These are phyloP conservation scores for Chalciporus sp. DNA, from an alignment of 1,284 basidiomycete genomes.

Conservation along the genomic window DNA sequence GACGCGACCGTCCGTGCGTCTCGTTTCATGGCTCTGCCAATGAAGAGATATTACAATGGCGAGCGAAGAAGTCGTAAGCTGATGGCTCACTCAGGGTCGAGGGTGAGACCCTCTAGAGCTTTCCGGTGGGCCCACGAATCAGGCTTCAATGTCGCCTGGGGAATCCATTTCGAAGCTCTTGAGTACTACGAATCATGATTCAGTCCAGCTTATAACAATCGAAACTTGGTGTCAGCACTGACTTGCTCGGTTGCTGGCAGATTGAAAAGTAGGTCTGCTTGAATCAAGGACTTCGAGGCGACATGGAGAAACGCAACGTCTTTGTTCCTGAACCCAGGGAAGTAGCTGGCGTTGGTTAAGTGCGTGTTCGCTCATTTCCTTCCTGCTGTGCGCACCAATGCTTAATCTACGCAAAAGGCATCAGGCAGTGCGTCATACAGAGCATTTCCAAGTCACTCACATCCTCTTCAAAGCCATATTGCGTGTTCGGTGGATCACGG, in stretches of 20 bases:
- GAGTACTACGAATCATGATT: conserved; percentile 48
- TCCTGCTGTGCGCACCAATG: conserved; percentile 48
- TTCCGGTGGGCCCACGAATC: conserved; percentile 60
- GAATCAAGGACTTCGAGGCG: conserved; percentile 76
- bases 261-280: conserved; percentile 92
- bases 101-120: conserved; percentile 41
- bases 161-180: conserved; percentile 48
- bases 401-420: conserved; percentile 49
- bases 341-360: conserved; percentile 54
- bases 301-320: conserved; percentile 90
- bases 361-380: not conserved
- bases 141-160: conserved; percentile 57
- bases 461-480: conserved; percentile 85
- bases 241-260: conserved; percentile 87
- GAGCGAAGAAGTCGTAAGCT: not conserved
- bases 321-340: conserved; percentile 81
- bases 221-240: conserved; percentile 15
- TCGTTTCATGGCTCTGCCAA: conserved; percentile 68
- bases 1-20: conserved; percentile 71
- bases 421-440: not conserved
- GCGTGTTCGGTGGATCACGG: conserved; percentile 57
- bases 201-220: not conserved
- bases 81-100: conserved; percentile 27
- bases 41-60: not conserved
- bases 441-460: conserved; percentile 40